Evolutionary conservation across 2,329 filamentous ascomycete species (phyloP).

Genomic region (Acrodontium crateriforme): DNA sequence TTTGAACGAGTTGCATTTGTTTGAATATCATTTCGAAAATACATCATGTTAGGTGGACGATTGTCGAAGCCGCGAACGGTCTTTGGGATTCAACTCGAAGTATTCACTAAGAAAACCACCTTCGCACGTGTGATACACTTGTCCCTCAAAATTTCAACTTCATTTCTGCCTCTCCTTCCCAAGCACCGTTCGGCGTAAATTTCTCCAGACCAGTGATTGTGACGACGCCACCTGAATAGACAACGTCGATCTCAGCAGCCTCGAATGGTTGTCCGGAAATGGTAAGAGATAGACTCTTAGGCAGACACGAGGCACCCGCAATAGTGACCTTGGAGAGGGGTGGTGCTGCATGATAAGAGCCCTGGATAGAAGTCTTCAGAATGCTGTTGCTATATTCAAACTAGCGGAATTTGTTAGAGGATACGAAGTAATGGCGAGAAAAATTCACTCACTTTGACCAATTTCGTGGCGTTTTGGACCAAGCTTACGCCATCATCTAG

Average conservation of each 20-base stretch:
- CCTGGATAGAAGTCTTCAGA: constrained; percentile 10
- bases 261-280: constrained; percentile 6
- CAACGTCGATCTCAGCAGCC: constrained; percentile 1
- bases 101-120: no score
- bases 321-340: constrained; percentile 18
- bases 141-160: constrained; percentile 3
- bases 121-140: no score
- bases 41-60: no score
- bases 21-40: no score
- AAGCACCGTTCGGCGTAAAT: constrained; percentile 6
- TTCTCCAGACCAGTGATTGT: constrained; percentile 7
- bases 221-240: constrained; percentile 3
- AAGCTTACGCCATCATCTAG: constrained; percentile 60
- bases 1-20: no score
- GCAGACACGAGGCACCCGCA: constrained; percentile 9
- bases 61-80: no score
- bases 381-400: constrained; percentile 11
- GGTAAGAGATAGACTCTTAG: constrained; percentile 5
- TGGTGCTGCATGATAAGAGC: constrained; percentile 9
- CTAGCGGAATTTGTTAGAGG: constrained; percentile 4
- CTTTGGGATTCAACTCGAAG: no score
- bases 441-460: constrained; percentile 14
- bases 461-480: constrained; percentile 22
- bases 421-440: background rate
- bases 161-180: constrained; percentile 7